These are phyloP conservation scores for Saturnispora sekii DNA, from an alignment of 805 yeast genomes.

Conservation along the genomic window DNA sequence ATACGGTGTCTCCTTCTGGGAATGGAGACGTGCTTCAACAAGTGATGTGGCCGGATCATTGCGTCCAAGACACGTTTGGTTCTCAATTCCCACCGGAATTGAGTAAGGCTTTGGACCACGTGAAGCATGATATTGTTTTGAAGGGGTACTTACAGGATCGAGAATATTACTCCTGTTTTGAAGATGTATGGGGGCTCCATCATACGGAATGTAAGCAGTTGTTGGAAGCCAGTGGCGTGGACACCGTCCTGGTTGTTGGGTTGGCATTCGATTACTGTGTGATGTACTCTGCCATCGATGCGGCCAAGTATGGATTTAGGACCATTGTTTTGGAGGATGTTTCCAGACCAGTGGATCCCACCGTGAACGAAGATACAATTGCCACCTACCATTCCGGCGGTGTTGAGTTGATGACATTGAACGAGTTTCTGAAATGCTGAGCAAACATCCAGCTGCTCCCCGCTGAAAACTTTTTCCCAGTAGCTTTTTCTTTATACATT, in stretches of 20 bases:
- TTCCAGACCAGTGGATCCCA: slow-evolving; percentile 46
- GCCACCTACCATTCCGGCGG: slow-evolving; percentile 20
- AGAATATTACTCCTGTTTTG: slow-evolving; percentile 83
- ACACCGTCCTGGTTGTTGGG: slow-evolving; percentile 66
- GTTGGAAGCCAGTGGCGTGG: slow-evolving; percentile 38
- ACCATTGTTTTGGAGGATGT: slow-evolving; percentile 53
- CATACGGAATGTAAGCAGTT: slow-evolving; percentile 52
- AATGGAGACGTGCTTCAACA: slow-evolving; percentile 29
- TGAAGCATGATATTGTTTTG: slow-evolving; percentile 33
- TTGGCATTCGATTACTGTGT: slow-evolving; percentile 87
- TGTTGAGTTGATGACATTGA: no score
- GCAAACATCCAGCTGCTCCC: neutral
- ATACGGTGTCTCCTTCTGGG: slow-evolving; percentile 42
- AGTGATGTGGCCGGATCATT: slow-evolving; percentile 85
- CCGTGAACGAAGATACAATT: slow-evolving; percentile 24
- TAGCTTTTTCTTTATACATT: no score
- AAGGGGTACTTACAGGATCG: slow-evolving; percentile 68
- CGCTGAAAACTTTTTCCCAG: neutral
- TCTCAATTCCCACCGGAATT: slow-evolving; percentile 49
- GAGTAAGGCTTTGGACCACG: slow-evolving; percentile 23
- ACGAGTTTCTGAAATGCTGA: slow-evolving; percentile 6
- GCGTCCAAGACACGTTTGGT: slow-evolving; percentile 66
- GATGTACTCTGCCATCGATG: slow-evolving; percentile 62
- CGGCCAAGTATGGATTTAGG: slow-evolving; percentile 49
- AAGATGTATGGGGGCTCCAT: slow-evolving; percentile 66